phyloP scores from a whole-genome alignment of 225 moss, liverwort and hornwort genomes.

The Marchantia paleacea region DNA sequence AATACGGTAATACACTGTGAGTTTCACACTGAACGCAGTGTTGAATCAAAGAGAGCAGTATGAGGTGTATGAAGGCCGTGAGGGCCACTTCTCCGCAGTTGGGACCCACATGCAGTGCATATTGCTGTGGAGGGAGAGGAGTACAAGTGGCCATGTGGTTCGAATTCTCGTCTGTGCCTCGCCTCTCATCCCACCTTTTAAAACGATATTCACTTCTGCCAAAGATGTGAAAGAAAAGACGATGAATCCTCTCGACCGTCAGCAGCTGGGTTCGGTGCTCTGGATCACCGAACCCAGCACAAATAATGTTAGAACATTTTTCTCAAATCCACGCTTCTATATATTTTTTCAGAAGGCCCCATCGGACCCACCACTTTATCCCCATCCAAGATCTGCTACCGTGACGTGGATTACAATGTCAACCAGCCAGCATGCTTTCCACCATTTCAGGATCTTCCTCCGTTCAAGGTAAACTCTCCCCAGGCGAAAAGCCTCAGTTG shows the following conservation, averaged over 20 bases:
- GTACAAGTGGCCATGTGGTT: background rate
- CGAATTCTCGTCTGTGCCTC: background rate
- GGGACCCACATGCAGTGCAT: background rate
- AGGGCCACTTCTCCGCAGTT: background rate
- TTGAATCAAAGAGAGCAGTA: background rate
- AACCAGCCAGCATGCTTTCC: background rate
- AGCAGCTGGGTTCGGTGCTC: too few species aligned
- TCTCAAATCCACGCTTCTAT: background rate
- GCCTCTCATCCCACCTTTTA: background rate
- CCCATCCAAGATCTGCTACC: background rate
- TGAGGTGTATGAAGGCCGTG: slow-evolving; percentile 1
- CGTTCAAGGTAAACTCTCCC: background rate
- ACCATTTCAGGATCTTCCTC: background rate
- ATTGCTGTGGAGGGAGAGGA: background rate
- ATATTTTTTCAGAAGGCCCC: too few species aligned
- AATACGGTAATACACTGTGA: background rate
- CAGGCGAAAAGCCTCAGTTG: too few species aligned
- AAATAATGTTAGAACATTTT: background rate
- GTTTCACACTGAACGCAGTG: background rate
- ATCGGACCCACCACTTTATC: background rate
- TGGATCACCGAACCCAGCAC: background rate
- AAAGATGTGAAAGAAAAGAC: background rate
- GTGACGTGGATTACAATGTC: background rate
- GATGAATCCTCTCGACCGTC: background rate
- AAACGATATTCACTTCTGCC: background rate